Evolutionary conservation across 148 eudicot species (phyloP), one percentile per base, ranked within the genome.

Genomic region (Amaranthus hypochondriacus): DNA sequence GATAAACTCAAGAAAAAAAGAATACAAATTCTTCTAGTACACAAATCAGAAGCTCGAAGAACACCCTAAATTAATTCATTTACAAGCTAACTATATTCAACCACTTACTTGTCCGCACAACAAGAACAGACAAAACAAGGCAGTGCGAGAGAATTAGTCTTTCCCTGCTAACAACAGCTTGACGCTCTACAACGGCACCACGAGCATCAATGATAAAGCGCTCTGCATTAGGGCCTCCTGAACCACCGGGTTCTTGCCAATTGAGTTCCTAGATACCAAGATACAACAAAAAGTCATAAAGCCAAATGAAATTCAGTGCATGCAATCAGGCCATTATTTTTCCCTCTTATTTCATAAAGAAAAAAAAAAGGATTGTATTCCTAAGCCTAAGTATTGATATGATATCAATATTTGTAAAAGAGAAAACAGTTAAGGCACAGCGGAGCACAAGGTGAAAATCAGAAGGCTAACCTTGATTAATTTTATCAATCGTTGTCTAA

Each of bases 101-200:
- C 53, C 75, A 72, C 96, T 84, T 94, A 94, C 99, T 87, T 81
- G 97, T 73, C 60, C 96, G 86, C 44, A 87, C 96, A 79, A 96
- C 91, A 82, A 96, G 78, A 81, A 87, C 80, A 77, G 96, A 96
- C 73, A 96, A 84, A 21, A 90, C 96, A 81, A 95, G 96, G 85
- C 97, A 96, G 69, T 96, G 99, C 75, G 92, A 89, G 76, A 96
- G 88, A 50, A 90, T 85, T 69, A 89, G 97, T 77, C 96, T 86
- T 85, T 92, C 99, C 86, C 97, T 87, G 72, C 76, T 83, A 63
- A 96, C 90, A 56, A 96, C 99, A 68, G 96, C 96, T 84, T 84
- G 81, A 54, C 99, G 87, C 83, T 96, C 97, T 75, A 92, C 97
- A 64, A 89, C 66, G 72, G 97, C 92, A 67, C 99, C 96, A 80